A percentile compares a stretch with the other conserved stretches of the same genome.
Evolutionary conservation across 2,329 filamentous ascomycete species (phyloP).

Genomic region (Fusarium austroafricanum): DNA sequence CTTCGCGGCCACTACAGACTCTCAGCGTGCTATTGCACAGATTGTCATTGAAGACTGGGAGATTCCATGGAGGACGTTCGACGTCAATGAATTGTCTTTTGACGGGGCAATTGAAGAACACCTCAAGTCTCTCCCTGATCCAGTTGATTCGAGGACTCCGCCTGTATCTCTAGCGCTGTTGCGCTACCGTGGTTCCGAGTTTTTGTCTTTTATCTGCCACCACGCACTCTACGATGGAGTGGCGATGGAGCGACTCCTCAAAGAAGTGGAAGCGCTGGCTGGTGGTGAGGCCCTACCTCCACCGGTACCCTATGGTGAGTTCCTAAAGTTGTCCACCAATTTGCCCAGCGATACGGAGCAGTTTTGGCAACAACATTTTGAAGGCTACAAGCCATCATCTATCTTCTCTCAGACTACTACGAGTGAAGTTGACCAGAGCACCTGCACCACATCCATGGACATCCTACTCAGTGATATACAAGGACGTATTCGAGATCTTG

Average conservation of each 20-base stretch:
- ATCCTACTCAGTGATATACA: slow-evolving; percentile 61
- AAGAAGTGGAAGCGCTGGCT: slow-evolving; percentile 75
- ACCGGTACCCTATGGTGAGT: slow-evolving; percentile 68
- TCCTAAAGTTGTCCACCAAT: slow-evolving; percentile 69
- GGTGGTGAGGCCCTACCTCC: slow-evolving; percentile 58
- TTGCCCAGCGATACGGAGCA: slow-evolving; percentile 61
- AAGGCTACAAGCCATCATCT: slow-evolving; percentile 56
- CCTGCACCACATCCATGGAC: slow-evolving; percentile 46
- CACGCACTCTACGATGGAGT: slow-evolving; percentile 90
- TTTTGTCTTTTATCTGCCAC: slow-evolving; percentile 69
- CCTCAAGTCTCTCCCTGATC: slow-evolving; percentile 51
- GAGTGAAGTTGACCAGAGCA: slow-evolving; percentile 46
- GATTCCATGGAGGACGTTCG: slow-evolving; percentile 56
- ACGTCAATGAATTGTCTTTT: slow-evolving; percentile 49
- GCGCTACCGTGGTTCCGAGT: slow-evolving; percentile 44
- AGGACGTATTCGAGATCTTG: slow-evolving; percentile 61
- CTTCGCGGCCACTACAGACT: slow-evolving; percentile 74
- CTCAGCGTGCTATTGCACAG: slow-evolving; percentile 75
- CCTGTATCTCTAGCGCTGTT: slow-evolving; percentile 61
- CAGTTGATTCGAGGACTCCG: slow-evolving; percentile 58
- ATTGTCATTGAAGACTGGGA: slow-evolving; percentile 68
- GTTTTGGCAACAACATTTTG: slow-evolving; percentile 75
- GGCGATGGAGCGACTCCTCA: slow-evolving; percentile 75
- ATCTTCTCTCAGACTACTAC: slow-evolving; percentile 43
- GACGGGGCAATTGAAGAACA: slow-evolving; percentile 55